phyloP scores from a whole-genome alignment of 495 filamentous ascomycete genomes.

The Stereocaulon alpinum region DNA sequence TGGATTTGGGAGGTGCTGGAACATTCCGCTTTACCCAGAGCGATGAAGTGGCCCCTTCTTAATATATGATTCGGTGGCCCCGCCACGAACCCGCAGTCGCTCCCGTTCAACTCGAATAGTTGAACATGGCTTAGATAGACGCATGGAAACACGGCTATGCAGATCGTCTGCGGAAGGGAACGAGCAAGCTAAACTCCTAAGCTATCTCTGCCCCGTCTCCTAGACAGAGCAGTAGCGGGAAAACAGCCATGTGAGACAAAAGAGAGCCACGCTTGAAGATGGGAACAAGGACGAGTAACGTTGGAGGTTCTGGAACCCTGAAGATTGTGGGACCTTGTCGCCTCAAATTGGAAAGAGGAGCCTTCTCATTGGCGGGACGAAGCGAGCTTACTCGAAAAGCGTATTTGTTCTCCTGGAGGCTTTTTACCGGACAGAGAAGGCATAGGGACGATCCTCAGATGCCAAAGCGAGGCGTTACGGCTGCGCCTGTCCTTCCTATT shows the following conservation, averaged over 20 bases:
- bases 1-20: conserved; percentile 5
- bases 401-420: background rate
- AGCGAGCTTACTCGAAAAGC: background rate
- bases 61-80: conserved; percentile 5
- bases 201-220: background rate
- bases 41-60: background rate
- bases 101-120: background rate
- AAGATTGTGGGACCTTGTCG: background rate
- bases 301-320: background rate
- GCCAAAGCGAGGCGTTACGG: conserved; percentile 5
- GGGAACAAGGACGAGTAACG: background rate
- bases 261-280: background rate
- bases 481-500: background rate
- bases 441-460: background rate
- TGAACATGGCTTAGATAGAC: conserved; percentile 2
- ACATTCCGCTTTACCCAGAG: background rate
- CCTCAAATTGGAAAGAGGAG: background rate
- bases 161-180: conserved; percentile 18
- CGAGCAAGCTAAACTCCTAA: conserved; percentile 4
- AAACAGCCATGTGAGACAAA: background rate
- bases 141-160: conserved; percentile 15
- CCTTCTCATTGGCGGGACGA: background rate
- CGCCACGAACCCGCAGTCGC: conserved; percentile 11
- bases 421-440: background rate
- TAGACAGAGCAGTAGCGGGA: background rate